A percentile compares a stretch with the other conserved stretches of the same genome.
phyloP scores from a whole-genome alignment of 352 stramenopile species.

The Phytophthora fragariaefolia region DNA sequence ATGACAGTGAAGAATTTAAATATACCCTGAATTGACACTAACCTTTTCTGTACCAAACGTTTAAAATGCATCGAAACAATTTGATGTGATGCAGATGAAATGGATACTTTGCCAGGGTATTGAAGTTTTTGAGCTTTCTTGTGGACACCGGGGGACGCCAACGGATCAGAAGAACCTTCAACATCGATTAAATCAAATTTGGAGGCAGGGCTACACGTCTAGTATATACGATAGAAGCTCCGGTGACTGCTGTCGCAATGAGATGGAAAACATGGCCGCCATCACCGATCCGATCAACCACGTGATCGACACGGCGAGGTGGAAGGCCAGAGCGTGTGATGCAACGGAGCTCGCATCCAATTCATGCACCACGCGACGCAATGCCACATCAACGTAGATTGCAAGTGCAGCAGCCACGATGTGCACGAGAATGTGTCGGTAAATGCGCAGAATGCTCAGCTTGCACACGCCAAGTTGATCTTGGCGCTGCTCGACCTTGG shows the following conservation, averaged over 20 bases:
- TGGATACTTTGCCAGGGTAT: neutral
- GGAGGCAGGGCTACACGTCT: slow-evolving; percentile 50
- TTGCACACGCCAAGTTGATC: slow-evolving; percentile 62
- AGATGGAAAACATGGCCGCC: slow-evolving; percentile 43
- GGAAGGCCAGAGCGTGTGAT: slow-evolving; percentile 41
- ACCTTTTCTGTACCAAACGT: neutral
- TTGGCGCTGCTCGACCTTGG: slow-evolving; percentile 64
- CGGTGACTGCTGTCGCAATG: slow-evolving; percentile 50
- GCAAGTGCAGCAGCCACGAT: slow-evolving; percentile 45
- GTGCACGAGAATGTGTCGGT: slow-evolving; percentile 53
- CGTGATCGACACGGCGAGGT: slow-evolving; percentile 52
- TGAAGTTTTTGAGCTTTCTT: neutral
- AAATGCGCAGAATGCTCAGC: slow-evolving; percentile 59
- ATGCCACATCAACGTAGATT: slow-evolving; percentile 45
- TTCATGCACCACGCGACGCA: slow-evolving; percentile 29
- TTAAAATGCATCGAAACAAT: slow-evolving; percentile 23
- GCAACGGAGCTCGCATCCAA: slow-evolving; percentile 30
- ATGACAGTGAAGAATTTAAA: neutral
- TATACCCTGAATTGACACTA: slow-evolving; percentile 11
- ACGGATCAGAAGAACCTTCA: neutral
- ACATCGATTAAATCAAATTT: no score
- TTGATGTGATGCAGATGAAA: slow-evolving; percentile 39
- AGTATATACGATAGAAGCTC: slow-evolving; percentile 55
- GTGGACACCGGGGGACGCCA: no score
- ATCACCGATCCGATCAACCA: slow-evolving; percentile 52